phyloP scores from a whole-genome alignment of 257 asterid species.

The Solanum ossicruentum region DNA sequence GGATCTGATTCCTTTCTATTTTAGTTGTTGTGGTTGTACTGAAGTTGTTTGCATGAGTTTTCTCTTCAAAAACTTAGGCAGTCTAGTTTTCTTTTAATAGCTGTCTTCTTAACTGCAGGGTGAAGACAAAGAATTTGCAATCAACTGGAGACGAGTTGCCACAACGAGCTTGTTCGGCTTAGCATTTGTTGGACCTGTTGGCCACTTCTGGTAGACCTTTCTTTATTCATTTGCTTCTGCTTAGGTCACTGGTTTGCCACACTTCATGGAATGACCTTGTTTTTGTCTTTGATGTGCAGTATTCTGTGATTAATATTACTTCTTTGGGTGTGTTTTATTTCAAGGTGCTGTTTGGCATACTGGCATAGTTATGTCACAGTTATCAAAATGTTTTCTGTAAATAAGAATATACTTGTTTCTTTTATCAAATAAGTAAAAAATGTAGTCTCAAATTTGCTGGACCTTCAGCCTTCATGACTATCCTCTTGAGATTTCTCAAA shows the following conservation, averaged over 20 bases:
- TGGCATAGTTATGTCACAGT: neutral
- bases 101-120: constrained; percentile 17
- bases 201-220: constrained; percentile 75
- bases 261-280: neutral
- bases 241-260: neutral
- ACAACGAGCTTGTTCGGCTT: constrained; percentile 75
- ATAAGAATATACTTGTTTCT: neutral
- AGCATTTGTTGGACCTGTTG: constrained; percentile 87
- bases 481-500: neutral
- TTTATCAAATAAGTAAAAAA: neutral
- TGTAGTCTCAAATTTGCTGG: neutral
- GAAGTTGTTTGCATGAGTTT: neutral
- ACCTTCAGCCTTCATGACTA: neutral
- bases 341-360: neutral
- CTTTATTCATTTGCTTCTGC: neutral
- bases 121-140: constrained; percentile 39
- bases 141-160: constrained; percentile 87
- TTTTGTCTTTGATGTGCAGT: neutral
- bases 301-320: neutral
- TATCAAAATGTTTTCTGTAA: neutral
- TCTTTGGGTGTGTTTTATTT: neutral
- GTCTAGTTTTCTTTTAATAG: neutral
- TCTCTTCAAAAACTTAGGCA: neutral
- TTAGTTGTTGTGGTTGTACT: neutral
- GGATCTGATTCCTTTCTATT: neutral